Conservation (phyloP, 192 early-diverging fungal genomes). For the Chytriomyces sp. region DNA sequence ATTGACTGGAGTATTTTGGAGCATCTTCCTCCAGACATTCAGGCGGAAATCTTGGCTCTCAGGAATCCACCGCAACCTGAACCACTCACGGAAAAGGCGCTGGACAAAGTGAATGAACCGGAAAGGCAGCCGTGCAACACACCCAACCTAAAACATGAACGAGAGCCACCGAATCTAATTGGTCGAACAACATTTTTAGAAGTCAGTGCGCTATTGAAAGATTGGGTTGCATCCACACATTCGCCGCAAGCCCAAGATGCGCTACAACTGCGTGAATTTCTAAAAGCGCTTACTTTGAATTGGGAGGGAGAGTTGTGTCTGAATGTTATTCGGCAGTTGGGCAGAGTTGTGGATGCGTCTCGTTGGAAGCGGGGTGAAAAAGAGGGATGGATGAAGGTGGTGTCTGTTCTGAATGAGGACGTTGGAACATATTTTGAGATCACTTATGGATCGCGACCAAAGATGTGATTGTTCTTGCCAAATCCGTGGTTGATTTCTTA, state of each 20-base stretch:
- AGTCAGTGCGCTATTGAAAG: not conserved
- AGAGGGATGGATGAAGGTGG: not conserved
- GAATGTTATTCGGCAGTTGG: not conserved
- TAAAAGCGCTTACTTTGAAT: not conserved
- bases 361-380: not conserved
- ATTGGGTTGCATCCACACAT: not conserved
- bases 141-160: not conserved
- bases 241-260: not conserved
- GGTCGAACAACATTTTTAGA: not conserved
- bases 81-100: not conserved
- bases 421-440: not conserved
- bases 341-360: not conserved
- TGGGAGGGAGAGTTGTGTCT: constrained; percentile 13
- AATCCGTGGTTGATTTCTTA: too few relatives aligned
- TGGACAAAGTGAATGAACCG: not conserved
- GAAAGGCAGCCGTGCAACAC: not conserved
- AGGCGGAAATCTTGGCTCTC: constrained; percentile 28
- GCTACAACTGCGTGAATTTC: not conserved
- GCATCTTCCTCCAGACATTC: constrained; percentile 41
- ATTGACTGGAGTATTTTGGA: constrained; percentile 47
- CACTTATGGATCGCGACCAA: not conserved
- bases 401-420: not conserved
- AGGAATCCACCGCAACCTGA: not conserved
- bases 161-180: not conserved
- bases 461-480: not conserved